phyloP scores from a whole-genome alignment of 225 moss, liverwort and hornwort species.

The Bryum argenteum region DNA sequence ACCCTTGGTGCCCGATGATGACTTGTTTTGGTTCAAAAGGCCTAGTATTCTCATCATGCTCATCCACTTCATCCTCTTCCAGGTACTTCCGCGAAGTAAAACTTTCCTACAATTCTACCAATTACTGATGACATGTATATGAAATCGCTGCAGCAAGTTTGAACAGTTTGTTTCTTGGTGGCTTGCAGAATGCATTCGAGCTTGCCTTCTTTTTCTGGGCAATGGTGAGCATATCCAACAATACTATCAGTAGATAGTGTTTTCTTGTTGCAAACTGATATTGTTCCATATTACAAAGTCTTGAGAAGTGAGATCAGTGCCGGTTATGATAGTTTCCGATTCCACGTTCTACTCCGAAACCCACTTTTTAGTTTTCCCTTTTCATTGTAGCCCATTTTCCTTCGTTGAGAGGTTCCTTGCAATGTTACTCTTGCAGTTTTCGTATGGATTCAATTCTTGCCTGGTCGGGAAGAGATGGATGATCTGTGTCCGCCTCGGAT shows the following conservation, averaged over 20 bases:
- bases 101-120: no score
- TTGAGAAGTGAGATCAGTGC: no score
- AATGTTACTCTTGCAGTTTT: constrained; percentile 43
- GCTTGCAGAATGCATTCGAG: constrained; percentile 87
- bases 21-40: constrained; percentile 87
- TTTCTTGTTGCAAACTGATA: no score
- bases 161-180: constrained; percentile 4
- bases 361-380: no score
- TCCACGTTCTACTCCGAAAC: no score
- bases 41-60: constrained; percentile 61
- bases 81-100: no score
- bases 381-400: no score
- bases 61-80: constrained; percentile 91
- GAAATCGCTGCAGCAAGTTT: background rate
- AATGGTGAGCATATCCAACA: constrained; percentile 50
- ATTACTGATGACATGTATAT: no score
- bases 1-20: constrained; percentile 71
- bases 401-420: no score
- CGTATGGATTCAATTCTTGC: constrained; percentile 67
- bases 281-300: no score
- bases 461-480: constrained; percentile 66
- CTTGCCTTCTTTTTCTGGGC: constrained; percentile 89
- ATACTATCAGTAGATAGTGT: no score
- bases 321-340: no score
- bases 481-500: constrained; percentile 58